Evolutionary conservation across 75 land plant species (phyloP), one percentile per base, ranked within the genome.

Genomic region (Pinus albicaulis): DNA sequence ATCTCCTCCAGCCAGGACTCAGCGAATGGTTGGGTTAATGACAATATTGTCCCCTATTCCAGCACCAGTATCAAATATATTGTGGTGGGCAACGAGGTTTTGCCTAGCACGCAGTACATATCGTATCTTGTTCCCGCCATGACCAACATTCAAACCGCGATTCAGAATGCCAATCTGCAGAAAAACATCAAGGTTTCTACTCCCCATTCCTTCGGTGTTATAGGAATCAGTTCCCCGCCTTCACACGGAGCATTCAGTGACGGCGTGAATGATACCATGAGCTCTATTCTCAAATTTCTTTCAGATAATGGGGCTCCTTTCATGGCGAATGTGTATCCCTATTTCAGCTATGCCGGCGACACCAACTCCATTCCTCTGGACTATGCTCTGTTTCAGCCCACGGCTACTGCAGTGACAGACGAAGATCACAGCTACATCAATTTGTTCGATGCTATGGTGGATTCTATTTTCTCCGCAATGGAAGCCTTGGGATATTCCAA

Each of bases 361-460:
- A n/a, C 24, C 0, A 59, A 14, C 17, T 11, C 31, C 10, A 74
- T 86, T 2, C 17, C 53, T 3, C 55, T 80, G 28, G 76, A 77
- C 8, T 86, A 83, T 34, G 88, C 88, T 0, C 64, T 80, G 56
- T 79, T 85, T 57, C 79, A 22, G 10, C 58, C 77, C 1, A 20
- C 34, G 4, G n/a, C 44, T 0, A 0, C 56, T 0, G 62, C 62
- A 0, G 78, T 75, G 17, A 57, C 55, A 59, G 81, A 76, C 36
- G 71, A 60, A n/a, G 26, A 23, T 16, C 34, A 36, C 15, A 19
- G 19, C 2, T 83, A 83, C 53, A 65, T 20, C 15, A 85, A 79
- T 48, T 60, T 85, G 75, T 79, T 85, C 55, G 86, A 85, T 57
- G 86, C 85, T 7, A 83, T 80, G 87, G 36, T 86, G 17, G 88